Evolutionary conservation across 2,329 filamentous ascomycete genomes (phyloP).

Genomic region (Zasmidium cellare): DNA sequence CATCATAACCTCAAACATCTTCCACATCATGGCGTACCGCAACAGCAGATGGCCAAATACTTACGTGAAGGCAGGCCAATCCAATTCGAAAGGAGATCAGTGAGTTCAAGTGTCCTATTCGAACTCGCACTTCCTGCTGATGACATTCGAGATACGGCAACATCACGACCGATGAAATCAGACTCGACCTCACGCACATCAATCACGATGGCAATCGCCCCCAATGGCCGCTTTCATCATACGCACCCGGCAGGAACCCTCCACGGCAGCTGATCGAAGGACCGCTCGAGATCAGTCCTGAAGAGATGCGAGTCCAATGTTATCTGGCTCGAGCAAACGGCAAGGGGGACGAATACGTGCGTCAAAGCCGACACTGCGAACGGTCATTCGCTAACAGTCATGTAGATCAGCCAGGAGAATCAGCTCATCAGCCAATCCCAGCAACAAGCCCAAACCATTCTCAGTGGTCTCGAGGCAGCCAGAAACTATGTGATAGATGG

Average conservation of each 20-base stretch:
- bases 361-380: conserved; percentile 9
- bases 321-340: conserved; percentile 66
- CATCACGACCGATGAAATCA: conserved; percentile 62
- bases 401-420: conserved; percentile 20
- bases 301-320: conserved; percentile 76
- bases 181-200: conserved; percentile 27
- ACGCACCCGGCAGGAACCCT: conserved; percentile 73
- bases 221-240: conserved; percentile 82
- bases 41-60: neutral
- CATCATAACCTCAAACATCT: too few species aligned
- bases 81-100: neutral
- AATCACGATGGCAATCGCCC: conserved; percentile 73
- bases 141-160: conserved; percentile 45
- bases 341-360: conserved; percentile 55
- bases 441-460: conserved; percentile 61
- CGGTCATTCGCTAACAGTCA: too few species aligned
- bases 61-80: neutral
- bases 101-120: neutral
- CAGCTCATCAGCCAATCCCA: conserved; percentile 20
- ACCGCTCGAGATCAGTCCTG: conserved; percentile 79
- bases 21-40: neutral
- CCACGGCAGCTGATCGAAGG: conserved; percentile 85
- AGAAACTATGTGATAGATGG: conserved; percentile 67
- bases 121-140: neutral
- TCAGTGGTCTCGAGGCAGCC: conserved; percentile 70